Conservation (phyloP, 2,329 filamentous ascomycete genomes). For the Dryadomyces quercus-mongolicae region DNA sequence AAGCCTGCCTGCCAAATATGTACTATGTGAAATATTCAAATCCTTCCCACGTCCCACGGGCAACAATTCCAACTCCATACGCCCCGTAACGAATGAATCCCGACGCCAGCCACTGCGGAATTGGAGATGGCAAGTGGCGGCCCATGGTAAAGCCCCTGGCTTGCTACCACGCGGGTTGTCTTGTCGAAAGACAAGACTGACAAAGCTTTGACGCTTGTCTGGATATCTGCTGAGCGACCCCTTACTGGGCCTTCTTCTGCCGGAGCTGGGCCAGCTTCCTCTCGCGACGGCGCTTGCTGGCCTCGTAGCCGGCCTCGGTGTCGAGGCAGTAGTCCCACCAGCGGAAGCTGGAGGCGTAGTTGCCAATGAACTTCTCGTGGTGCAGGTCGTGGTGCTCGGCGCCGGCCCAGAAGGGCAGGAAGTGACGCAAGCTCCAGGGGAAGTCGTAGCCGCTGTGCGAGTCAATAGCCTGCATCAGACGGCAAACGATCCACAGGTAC, state of each 20-base stretch:
- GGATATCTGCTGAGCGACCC: neutral
- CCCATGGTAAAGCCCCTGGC: too few relatives aligned
- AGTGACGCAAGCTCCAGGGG: slow-evolving; percentile 90
- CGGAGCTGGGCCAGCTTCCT: slow-evolving; percentile 55
- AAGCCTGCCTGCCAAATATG: neutral
- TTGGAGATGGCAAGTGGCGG: too few relatives aligned
- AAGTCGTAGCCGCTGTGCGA: slow-evolving; percentile 97
- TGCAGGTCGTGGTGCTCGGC: slow-evolving; percentile 94
- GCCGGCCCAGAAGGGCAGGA: slow-evolving; percentile 91
- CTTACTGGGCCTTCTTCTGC: slow-evolving; percentile 56
- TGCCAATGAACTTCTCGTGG: slow-evolving; percentile 97
- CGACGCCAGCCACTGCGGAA: too few relatives aligned
- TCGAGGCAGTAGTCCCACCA: slow-evolving; percentile 97
- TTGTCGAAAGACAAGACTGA: neutral
- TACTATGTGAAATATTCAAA: neutral
- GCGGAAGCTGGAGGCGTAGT: slow-evolving; percentile 94
- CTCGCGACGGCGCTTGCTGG: slow-evolving; percentile 72
- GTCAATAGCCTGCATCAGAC: slow-evolving; percentile 95
- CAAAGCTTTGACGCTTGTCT: too few relatives aligned
- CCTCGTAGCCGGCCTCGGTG: slow-evolving; percentile 84
- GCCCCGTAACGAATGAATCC: neutral
- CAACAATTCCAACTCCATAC: neutral
- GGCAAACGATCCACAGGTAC: slow-evolving; percentile 90
- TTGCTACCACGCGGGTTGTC: neutral
- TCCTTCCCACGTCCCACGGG: neutral